A percentile compares a stretch with the other conserved stretches of the same genome.
Conservation (phyloP, 257 asterid species). For the Euphrasia confusa region DNA sequence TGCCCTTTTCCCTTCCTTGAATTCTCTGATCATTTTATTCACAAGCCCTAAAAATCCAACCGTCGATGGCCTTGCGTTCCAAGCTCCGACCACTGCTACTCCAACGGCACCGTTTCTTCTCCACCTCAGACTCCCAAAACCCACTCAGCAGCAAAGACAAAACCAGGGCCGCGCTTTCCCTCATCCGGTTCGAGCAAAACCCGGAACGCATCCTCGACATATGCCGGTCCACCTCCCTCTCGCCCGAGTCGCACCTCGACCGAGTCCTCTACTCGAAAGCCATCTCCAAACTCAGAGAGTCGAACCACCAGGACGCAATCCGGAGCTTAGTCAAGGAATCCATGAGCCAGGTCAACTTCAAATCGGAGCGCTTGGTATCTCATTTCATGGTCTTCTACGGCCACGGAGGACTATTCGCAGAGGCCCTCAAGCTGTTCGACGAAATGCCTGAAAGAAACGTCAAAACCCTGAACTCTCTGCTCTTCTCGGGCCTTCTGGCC, state of each 20-base stretch:
- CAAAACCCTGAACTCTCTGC: constrained; percentile 57
- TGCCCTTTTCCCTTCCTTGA: not conserved
- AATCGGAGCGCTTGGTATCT: constrained; percentile 42
- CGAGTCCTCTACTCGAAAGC: constrained; percentile 62
- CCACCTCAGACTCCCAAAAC: constrained; percentile 33
- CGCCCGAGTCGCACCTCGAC: constrained; percentile 66
- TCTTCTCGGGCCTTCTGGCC: constrained; percentile 59
- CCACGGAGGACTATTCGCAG: constrained; percentile 50
- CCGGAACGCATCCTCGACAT: constrained; percentile 74
- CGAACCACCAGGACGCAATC: constrained; percentile 45
- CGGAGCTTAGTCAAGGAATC: constrained; percentile 53
- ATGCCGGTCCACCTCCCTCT: constrained; percentile 68
- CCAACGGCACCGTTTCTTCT: constrained; percentile 34
- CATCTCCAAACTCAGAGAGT: constrained; percentile 44
- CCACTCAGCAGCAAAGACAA: constrained; percentile 46
- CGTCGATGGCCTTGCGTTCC: constrained; percentile 48
- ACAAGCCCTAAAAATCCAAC: not conserved
- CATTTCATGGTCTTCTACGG: constrained; percentile 71
- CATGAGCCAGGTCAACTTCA: constrained; percentile 34
- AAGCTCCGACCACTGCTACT: constrained; percentile 38
- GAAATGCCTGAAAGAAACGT: constrained; percentile 50
- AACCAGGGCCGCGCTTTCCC: constrained; percentile 61
- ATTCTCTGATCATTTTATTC: no score
- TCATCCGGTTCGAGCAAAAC: constrained; percentile 61
- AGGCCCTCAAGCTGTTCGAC: constrained; percentile 64